Evolutionary conservation across 2,329 filamentous ascomycete species (phyloP).

Genomic region (Rutstroemia sp.): DNA sequence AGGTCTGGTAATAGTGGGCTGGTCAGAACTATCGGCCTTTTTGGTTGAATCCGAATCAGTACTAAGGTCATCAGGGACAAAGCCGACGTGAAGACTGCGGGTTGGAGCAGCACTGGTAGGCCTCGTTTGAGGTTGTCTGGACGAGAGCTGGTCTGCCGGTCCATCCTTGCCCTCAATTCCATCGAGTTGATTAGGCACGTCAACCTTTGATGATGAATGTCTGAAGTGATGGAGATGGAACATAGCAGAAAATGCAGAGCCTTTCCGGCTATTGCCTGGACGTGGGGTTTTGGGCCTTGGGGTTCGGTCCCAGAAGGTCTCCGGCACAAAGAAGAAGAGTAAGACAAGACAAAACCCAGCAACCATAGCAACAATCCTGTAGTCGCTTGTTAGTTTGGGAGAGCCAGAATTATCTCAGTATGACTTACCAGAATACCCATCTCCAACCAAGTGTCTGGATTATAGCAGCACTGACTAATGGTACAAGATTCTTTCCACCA

Average conservation of each 20-base stretch:
- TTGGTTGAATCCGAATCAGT: conserved; percentile 6
- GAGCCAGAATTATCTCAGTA: not conserved
- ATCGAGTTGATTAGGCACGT: not conserved
- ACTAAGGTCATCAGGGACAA: conserved; percentile 34
- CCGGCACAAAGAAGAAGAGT: conserved; percentile 85
- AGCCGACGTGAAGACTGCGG: conserved; percentile 45
- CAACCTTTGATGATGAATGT: conserved; percentile 3
- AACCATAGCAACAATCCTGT: conserved; percentile 73
- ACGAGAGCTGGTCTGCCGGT: not conserved
- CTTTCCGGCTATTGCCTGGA: conserved; percentile 13
- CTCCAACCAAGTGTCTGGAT: conserved; percentile 75
- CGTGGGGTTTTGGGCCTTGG: conserved; percentile 36
- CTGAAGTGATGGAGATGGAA: conserved; percentile 16
- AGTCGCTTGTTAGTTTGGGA: conserved; percentile 18
- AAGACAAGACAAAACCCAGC: conserved; percentile 63
- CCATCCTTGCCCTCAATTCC: not conserved
- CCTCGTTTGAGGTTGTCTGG: not conserved
- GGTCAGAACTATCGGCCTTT: not conserved
- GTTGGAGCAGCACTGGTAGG: not conserved
- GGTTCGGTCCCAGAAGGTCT: conserved; percentile 91
- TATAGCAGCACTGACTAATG: conserved; percentile 77
- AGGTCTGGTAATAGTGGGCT: not conserved
- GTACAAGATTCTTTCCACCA: conserved; percentile 85
- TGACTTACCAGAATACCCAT: conserved; percentile 75
- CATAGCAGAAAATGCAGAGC: conserved; percentile 13